These are phyloP conservation scores for Solanum lignicaule DNA, from an alignment of 257 asterid genomes.

Conservation along the genomic window DNA sequence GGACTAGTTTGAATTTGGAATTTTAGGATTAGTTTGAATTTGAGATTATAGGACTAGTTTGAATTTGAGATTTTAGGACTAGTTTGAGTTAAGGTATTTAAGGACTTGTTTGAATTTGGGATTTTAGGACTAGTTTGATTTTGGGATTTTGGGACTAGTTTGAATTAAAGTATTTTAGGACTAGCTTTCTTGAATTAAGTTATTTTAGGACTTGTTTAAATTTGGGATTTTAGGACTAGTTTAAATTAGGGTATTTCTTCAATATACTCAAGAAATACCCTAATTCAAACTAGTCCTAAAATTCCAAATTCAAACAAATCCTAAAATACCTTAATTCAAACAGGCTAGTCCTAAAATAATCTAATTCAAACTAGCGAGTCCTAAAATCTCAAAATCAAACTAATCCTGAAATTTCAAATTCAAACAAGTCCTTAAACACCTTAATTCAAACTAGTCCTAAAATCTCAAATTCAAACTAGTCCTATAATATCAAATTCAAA, in stretches of 20 bases:
- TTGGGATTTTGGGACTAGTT: too few species aligned
- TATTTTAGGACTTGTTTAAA: too few species aligned
- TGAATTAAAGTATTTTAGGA: too few species aligned
- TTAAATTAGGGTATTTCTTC: too few species aligned
- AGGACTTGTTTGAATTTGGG: too few species aligned
- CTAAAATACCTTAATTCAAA: neutral
- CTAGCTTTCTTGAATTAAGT: too few species aligned
- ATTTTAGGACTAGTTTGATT: too few species aligned
- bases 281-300: neutral
- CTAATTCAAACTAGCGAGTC: neutral
- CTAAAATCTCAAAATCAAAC: neutral
- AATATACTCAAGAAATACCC: neutral
- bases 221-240: too few species aligned
- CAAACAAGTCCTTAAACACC: neutral
- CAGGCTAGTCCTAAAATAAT: neutral
- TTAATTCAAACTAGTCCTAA: neutral
- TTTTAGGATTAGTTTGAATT: neutral
- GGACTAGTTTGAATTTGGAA: neutral
- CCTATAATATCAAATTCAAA: neutral
- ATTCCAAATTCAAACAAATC: neutral
- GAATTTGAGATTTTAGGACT: neutral
- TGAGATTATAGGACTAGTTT: neutral
- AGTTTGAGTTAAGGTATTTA: too few species aligned
- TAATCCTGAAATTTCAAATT: accelerated
- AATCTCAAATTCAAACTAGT: too few species aligned